Percentiles rank a stretch among this genome's conserved stretches.
These are phyloP conservation scores for Penicillium crustosum DNA, from an alignment of 2,329 filamentous ascomycete species.

Conservation along the genomic window DNA sequence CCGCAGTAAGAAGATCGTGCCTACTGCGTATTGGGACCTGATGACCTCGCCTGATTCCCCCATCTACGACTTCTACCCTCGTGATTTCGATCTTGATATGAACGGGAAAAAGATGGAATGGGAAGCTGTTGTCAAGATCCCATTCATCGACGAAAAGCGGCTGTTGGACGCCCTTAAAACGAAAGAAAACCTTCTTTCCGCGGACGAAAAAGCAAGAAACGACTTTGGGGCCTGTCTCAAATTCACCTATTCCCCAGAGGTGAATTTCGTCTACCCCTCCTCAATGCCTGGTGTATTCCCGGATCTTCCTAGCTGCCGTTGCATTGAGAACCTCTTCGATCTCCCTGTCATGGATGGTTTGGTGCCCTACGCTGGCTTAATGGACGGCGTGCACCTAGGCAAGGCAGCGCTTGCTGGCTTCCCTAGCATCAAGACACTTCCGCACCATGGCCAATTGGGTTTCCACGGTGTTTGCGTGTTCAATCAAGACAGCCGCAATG, in stretches of 20 bases:
- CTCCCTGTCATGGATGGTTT: constrained; percentile 88
- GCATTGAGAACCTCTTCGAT: constrained; percentile 95
- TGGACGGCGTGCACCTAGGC: constrained; percentile 80
- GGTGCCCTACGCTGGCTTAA: constrained; percentile 78
- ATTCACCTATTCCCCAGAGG: constrained; percentile 78
- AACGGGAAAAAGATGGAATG: constrained; percentile 99
- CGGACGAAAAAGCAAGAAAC: constrained; percentile 79
- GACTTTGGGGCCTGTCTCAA: constrained; percentile 89
- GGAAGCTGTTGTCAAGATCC: constrained; percentile 98
- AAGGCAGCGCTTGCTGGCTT: constrained; percentile 86
- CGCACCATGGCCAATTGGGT: constrained; percentile 75
- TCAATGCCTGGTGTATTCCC: constrained; percentile 88
- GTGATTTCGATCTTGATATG: constrained; percentile 98
- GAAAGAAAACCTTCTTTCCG: constrained; percentile 73
- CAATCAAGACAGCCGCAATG: constrained; percentile 91
- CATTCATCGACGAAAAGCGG: constrained; percentile 92
- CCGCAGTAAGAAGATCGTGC: constrained; percentile 95
- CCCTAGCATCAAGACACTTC: constrained; percentile 81
- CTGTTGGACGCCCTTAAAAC: constrained; percentile 82
- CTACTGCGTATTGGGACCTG: constrained; percentile 77
- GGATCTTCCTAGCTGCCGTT: constrained; percentile 80
- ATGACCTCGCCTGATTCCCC: constrained; percentile 91
- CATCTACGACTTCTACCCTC: constrained; percentile 96
- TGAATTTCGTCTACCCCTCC: constrained; percentile 82
- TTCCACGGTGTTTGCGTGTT: constrained; percentile 94